Evolutionary conservation across 1,284 basidiomycete genomes (phyloP).

Genomic region (Rhodotorula sp.): DNA sequence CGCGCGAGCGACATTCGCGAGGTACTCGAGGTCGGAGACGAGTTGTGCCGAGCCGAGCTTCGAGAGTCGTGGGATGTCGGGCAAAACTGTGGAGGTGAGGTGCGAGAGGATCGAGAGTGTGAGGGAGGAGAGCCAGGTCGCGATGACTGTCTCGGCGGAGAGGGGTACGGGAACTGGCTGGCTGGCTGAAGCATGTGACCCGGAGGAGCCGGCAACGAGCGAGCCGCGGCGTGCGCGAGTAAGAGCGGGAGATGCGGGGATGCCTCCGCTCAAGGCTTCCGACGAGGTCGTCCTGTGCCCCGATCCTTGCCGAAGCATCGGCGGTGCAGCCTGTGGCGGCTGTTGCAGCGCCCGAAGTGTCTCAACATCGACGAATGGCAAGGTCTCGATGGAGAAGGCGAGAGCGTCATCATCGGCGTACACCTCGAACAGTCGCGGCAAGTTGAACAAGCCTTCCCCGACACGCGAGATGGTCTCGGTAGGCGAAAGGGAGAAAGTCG

Average conservation of each 20-base stretch:
- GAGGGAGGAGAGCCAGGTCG: constrained; percentile 86
- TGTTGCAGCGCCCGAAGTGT: constrained; percentile 52
- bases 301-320: constrained; percentile 32
- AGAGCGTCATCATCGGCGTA: constrained; percentile 88
- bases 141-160: constrained; percentile 72
- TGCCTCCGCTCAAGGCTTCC: constrained; percentile 15
- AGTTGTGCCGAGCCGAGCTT: constrained; percentile 74
- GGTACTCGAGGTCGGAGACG: constrained; percentile 80
- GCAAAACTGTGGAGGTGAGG: constrained; percentile 65
- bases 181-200: neutral
- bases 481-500: constrained; percentile 87
- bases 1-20: constrained; percentile 85
- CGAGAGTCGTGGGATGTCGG: constrained; percentile 60
- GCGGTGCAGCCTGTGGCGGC: constrained; percentile 15
- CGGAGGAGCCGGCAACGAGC: constrained; percentile 23
- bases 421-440: constrained; percentile 89
- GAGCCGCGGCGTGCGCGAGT: constrained; percentile 40
- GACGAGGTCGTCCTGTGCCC: constrained; percentile 52
- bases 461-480: constrained; percentile 83
- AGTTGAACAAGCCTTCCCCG: constrained; percentile 86
- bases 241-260: constrained; percentile 29
- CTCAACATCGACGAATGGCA: constrained; percentile 67
- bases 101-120: constrained; percentile 72
- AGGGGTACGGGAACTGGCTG: constrained; percentile 17
- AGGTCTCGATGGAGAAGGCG: constrained; percentile 79